Percentiles rank a stretch among this genome's conserved stretches.
phyloP scores from a whole-genome alignment of 2,329 filamentous ascomycete species.

The Sporothrix brunneoviolacea region DNA sequence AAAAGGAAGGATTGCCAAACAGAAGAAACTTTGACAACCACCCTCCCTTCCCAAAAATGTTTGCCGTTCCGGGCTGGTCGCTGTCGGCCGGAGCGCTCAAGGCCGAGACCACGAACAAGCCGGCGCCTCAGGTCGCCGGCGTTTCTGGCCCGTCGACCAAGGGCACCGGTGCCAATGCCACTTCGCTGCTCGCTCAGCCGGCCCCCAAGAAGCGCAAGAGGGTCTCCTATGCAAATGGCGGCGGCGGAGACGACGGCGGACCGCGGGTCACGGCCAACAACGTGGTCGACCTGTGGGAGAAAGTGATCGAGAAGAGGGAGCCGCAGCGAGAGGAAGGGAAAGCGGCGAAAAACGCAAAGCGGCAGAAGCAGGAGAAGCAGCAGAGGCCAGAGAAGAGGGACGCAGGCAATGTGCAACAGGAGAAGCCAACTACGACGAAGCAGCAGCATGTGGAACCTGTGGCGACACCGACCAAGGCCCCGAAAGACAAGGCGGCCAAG shows the following conservation, averaged over 20 bases:
- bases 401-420: background rate
- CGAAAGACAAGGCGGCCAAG: slow-evolving; percentile 4
- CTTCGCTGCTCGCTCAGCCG: background rate
- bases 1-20: background rate
- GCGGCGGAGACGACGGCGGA: background rate
- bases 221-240: slow-evolving; percentile 19
- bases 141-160: slow-evolving; percentile 33
- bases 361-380: slow-evolving; percentile 21
- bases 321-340: slow-evolving; percentile 13
- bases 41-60: slow-evolving; percentile 51
- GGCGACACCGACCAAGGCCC: background rate
- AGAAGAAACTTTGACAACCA: background rate
- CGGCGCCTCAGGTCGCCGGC: slow-evolving; percentile 18
- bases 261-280: slow-evolving; percentile 58
- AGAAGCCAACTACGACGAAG: background rate
- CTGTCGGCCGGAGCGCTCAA: slow-evolving; percentile 67
- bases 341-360: slow-evolving; percentile 16
- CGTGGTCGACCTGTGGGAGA: slow-evolving; percentile 70
- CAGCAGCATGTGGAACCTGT: background rate
- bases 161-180: slow-evolving; percentile 14
- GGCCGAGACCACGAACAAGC: slow-evolving; percentile 47
- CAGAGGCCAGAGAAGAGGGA: background rate
- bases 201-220: slow-evolving; percentile 53
- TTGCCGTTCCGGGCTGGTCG: slow-evolving; percentile 90
- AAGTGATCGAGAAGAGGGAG: slow-evolving; percentile 65